Evolutionary conservation across 1,284 basidiomycete genomes (phyloP).

Genomic region (Paramarasmius palmivorus): DNA sequence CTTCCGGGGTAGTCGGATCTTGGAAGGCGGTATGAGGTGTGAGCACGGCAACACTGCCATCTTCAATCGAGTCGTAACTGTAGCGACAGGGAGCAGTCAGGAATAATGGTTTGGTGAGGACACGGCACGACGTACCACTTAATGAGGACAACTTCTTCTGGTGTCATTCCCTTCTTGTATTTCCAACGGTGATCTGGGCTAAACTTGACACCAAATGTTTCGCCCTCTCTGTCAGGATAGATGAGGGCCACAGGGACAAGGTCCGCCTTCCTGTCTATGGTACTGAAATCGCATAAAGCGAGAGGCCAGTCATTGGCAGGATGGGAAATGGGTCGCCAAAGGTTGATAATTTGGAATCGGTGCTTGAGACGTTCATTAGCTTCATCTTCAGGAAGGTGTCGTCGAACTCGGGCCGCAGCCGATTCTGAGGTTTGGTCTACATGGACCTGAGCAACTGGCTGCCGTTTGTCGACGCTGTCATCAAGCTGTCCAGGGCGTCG

Average conservation of each 20-base stretch:
- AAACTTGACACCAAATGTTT: constrained; percentile 32
- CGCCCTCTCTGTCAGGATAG: constrained; percentile 39
- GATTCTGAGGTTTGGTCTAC: constrained; percentile 55
- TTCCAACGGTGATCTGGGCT: constrained; percentile 44
- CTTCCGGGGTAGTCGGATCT: constrained; percentile 41
- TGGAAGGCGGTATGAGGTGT: constrained; percentile 46
- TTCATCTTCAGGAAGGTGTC: constrained; percentile 51
- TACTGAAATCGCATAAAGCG: constrained; percentile 56
- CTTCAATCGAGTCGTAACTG: constrained; percentile 34
- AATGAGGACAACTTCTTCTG: constrained; percentile 47
- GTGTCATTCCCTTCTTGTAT: constrained; percentile 42
- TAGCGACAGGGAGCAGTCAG: background rate
- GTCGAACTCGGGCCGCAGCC: constrained; percentile 47
- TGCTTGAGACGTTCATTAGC: constrained; percentile 42
- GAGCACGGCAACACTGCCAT: constrained; percentile 39
- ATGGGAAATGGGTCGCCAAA: constrained; percentile 62
- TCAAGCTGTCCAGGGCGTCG: constrained; percentile 39
- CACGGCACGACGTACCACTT: constrained; percentile 41
- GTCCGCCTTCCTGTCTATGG: constrained; percentile 43
- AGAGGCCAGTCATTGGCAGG: constrained; percentile 55
- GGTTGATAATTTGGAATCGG: constrained; percentile 64
- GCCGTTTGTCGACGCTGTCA: constrained; percentile 42
- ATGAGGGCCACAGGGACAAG: constrained; percentile 44
- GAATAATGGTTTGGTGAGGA: background rate
- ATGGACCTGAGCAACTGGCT: constrained; percentile 50